Percentiles rank a stretch among this genome's conserved stretches.
Conservation (phyloP, 1,284 basidiomycete species). For the Sutorius eximius region DNA sequence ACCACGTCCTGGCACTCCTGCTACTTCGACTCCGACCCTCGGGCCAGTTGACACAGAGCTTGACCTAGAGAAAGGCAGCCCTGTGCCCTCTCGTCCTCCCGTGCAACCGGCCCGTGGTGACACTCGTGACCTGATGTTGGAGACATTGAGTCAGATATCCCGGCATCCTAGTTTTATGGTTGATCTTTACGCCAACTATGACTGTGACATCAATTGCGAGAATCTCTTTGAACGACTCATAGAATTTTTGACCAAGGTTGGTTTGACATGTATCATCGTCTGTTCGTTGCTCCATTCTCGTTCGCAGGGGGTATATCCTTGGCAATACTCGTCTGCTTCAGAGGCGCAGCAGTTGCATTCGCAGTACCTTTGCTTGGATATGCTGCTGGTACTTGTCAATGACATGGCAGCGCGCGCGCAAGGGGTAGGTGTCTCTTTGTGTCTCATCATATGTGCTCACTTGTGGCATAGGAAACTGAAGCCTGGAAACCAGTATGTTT, state of each 20-base stretch:
- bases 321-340: slow-evolving; percentile 56
- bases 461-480: slow-evolving; percentile 40
- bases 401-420: slow-evolving; percentile 84
- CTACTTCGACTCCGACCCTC: slow-evolving; percentile 45
- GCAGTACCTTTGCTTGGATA: slow-evolving; percentile 89
- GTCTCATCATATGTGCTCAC: slow-evolving; percentile 10
- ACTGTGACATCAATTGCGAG: slow-evolving; percentile 96
- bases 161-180: slow-evolving; percentile 89
- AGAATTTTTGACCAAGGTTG: slow-evolving; percentile 84
- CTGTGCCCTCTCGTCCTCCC: slow-evolving; percentile 57
- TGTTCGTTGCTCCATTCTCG: slow-evolving; percentile 3
- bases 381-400: slow-evolving; percentile 84
- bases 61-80: slow-evolving; percentile 51
- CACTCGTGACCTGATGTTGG: slow-evolving; percentile 87
- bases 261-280: background rate
- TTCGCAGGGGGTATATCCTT: slow-evolving; percentile 73
- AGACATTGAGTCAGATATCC: slow-evolving; percentile 82
- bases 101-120: slow-evolving; percentile 82
- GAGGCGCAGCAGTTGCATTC: slow-evolving; percentile 74
- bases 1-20: slow-evolving; percentile 60
- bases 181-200: slow-evolving; percentile 94
- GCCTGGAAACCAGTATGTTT: slow-evolving; percentile 61
- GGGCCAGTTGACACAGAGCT: slow-evolving; percentile 44
- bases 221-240: slow-evolving; percentile 93
- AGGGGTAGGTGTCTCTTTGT: slow-evolving; percentile 49